These are phyloP conservation scores for Fusarium compactum DNA, from an alignment of 2,329 filamentous ascomycete species.

Conservation along the genomic window DNA sequence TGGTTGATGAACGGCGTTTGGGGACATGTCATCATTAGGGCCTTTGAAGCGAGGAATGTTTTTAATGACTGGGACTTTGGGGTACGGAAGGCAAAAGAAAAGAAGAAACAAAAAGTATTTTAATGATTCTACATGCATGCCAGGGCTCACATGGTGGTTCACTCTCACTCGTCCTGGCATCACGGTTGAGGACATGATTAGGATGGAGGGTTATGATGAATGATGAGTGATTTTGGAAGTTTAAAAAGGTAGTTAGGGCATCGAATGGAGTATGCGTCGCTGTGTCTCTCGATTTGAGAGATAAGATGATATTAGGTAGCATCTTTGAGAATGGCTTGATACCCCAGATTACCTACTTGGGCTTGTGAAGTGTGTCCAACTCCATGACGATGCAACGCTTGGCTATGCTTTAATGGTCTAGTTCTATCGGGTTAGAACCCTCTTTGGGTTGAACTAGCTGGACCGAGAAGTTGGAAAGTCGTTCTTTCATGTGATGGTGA, in stretches of 20 bases:
- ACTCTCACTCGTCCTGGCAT: slow-evolving; percentile 26
- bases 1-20: slow-evolving; percentile 41
- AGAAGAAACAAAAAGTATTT: slow-evolving; percentile 39
- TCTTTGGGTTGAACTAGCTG: slow-evolving; percentile 14
- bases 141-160: slow-evolving; percentile 13
- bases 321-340: slow-evolving; percentile 40
- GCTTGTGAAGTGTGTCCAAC: background rate
- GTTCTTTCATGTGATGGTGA: slow-evolving; percentile 29
- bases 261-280: slow-evolving; percentile 34
- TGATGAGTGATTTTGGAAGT: slow-evolving; percentile 27
- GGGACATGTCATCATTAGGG: slow-evolving; percentile 32
- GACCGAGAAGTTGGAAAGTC: background rate
- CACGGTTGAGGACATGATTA: slow-evolving; percentile 12
- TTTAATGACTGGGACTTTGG: slow-evolving; percentile 32
- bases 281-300: slow-evolving; percentile 10
- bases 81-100: slow-evolving; percentile 26
- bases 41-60: slow-evolving; percentile 38
- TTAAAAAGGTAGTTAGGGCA: slow-evolving; percentile 33
- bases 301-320: slow-evolving; percentile 31
- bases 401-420: background rate
- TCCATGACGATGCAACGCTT: background rate
- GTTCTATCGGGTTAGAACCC: background rate
- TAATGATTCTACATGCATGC: slow-evolving; percentile 27
- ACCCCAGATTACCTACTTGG: slow-evolving; percentile 20
- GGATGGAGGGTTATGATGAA: slow-evolving; percentile 35